Conservation (phyloP, 495 filamentous ascomycete genomes). For the Hypoxylon subgilvum region DNA sequence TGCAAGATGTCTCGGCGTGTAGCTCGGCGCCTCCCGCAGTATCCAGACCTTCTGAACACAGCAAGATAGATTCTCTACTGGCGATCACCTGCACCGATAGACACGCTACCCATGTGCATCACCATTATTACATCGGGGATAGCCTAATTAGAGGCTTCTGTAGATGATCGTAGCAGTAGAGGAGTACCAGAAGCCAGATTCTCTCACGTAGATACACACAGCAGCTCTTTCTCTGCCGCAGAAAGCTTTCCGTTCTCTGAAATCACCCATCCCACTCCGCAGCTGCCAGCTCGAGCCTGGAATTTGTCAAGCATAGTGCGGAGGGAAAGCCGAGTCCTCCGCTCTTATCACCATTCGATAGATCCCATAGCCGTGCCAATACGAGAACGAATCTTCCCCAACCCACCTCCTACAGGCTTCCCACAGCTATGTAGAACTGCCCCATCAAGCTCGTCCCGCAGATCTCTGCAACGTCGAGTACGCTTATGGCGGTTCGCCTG, state of each 20-base stretch:
- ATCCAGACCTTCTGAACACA: slow-evolving; percentile 10
- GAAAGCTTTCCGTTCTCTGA: not conserved
- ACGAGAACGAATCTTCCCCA: slow-evolving; percentile 5
- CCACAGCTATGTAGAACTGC: slow-evolving; percentile 4
- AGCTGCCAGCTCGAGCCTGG: slow-evolving; percentile 2
- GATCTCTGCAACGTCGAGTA: slow-evolving; percentile 3
- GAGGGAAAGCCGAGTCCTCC: slow-evolving; percentile 8
- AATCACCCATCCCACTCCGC: slow-evolving; percentile 5
- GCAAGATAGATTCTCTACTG: not conserved
- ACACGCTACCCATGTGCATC: slow-evolving; percentile 24
- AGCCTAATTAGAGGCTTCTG: slow-evolving; percentile 13
- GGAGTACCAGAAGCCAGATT: slow-evolving; percentile 1
- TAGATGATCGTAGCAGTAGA: slow-evolving; percentile 12
- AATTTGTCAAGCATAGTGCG: not conserved
- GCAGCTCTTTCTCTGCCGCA: not conserved
- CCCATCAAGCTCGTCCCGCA: not conserved
- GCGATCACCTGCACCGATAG: slow-evolving; percentile 10
- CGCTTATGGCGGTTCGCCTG: slow-evolving; percentile 12
- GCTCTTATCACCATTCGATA: slow-evolving; percentile 14
- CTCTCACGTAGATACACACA: not conserved
- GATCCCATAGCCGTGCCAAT: not conserved
- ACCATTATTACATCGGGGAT: slow-evolving; percentile 25
- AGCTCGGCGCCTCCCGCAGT: slow-evolving; percentile 25
- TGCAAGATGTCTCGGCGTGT: slow-evolving; percentile 28
- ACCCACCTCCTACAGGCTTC: slow-evolving; percentile 5